Evolutionary conservation across 257 asterid genomes (phyloP).

Genomic region (Nicotiana tomentosiformis): DNA sequence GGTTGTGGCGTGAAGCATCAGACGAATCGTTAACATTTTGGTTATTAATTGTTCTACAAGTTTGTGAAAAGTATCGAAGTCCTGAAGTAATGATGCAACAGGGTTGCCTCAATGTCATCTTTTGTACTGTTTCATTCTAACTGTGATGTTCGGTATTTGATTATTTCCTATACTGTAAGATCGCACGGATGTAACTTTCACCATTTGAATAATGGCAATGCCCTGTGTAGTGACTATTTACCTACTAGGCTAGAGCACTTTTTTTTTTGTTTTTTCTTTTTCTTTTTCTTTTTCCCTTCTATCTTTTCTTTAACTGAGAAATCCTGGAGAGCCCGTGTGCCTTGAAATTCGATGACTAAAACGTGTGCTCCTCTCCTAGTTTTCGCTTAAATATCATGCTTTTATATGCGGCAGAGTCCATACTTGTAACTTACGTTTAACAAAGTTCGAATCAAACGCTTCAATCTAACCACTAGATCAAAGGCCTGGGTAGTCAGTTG

Average conservation of each 20-base stretch:
- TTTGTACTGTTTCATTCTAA: not conserved
- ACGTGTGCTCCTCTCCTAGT: not conserved
- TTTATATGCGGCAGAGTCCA: too few species aligned
- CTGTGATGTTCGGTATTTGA: not conserved
- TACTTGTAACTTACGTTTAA: too few species aligned
- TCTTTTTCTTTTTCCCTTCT: too few species aligned
- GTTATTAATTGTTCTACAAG: not conserved
- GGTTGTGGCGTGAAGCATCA: not conserved
- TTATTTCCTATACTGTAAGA: not conserved
- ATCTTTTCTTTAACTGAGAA: not conserved
- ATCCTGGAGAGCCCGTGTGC: not conserved
- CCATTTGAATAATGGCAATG: not conserved
- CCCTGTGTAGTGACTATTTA: not conserved
- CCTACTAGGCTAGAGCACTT: too few species aligned
- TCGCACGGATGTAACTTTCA: not conserved
- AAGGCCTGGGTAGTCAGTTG: not conserved
- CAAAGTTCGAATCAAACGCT: too few species aligned
- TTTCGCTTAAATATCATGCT: not conserved
- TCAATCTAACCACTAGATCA: not conserved
- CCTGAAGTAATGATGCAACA: not conserved
- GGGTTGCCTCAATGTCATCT: not conserved
- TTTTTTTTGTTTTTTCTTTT: too few species aligned
- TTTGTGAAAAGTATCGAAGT: not conserved
- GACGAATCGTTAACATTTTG: not conserved
- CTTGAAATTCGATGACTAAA: not conserved